phyloP scores from a whole-genome alignment of 306 rosid genomes.

The Senna tora region DNA sequence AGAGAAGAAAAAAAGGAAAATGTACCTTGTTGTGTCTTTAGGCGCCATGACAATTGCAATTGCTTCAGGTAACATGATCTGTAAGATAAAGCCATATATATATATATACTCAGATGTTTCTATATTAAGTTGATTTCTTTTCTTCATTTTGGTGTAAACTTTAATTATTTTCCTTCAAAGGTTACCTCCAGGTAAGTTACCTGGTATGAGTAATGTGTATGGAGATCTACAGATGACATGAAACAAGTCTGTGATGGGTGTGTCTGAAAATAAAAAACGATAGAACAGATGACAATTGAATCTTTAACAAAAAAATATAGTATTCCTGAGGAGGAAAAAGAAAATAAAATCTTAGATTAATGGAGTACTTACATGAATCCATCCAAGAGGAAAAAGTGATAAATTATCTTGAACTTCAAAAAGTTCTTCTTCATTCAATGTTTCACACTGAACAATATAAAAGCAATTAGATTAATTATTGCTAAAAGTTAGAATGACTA shows the following conservation, averaged over 20 bases:
- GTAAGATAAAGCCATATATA: slow-evolving; percentile 40
- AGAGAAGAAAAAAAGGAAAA: neutral
- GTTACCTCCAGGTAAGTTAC: too few relatives aligned
- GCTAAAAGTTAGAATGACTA: slow-evolving; percentile 27
- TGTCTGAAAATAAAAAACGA: slow-evolving; percentile 62
- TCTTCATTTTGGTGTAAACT: neutral
- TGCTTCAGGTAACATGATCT: slow-evolving; percentile 97
- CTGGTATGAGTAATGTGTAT: slow-evolving; percentile 99
- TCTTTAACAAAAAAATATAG: too few relatives aligned
- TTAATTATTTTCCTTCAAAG: neutral
- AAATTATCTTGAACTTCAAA: slow-evolving; percentile 96
- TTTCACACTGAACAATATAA: slow-evolving; percentile 72
- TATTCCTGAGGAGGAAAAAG: too few relatives aligned
- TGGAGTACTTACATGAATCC: slow-evolving; percentile 93
- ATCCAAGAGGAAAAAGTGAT: slow-evolving; percentile 93
- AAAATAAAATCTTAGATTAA: too few relatives aligned
- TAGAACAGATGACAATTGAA: slow-evolving; percentile 23
- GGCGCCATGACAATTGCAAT: slow-evolving; percentile 99
- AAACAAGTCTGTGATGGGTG: slow-evolving; percentile 99
- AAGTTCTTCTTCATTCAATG: slow-evolving; percentile 96
- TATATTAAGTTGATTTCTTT: neutral
- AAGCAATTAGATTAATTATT: neutral
- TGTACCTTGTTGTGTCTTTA: slow-evolving; percentile 78
- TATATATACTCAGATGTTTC: neutral
- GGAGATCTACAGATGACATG: slow-evolving; percentile 99